Evolutionary conservation across 768 basidiomycete genomes (phyloP).

Genomic region (Russula sp.): DNA sequence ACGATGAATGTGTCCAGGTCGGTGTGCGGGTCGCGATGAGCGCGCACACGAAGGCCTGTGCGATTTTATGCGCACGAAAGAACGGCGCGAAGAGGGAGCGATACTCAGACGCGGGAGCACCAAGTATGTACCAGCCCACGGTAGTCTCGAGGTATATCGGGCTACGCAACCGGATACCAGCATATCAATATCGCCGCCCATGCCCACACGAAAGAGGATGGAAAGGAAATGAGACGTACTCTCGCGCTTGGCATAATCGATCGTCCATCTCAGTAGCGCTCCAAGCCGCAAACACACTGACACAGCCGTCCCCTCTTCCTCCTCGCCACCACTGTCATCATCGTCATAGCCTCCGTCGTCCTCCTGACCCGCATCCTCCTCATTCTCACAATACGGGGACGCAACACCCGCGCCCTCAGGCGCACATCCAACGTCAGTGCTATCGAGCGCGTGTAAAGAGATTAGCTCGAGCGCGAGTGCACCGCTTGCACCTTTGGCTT

Average conservation of each 20-base stretch:
- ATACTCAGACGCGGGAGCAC: conserved; percentile 11
- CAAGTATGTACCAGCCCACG: conserved; percentile 13
- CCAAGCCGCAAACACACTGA: conserved; percentile 43
- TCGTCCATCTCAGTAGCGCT: conserved; percentile 46
- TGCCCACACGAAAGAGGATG: conserved; percentile 1
- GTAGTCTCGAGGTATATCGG: conserved; percentile 55
- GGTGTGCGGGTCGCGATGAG: conserved; percentile 5
- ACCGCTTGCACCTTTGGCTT: not conserved
- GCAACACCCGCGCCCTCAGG: conserved; percentile 60
- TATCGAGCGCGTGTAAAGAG: conserved; percentile 44
- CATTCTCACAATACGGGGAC: conserved; percentile 43
- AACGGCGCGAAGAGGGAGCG: conserved; percentile 11
- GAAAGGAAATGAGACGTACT: conserved; percentile 44
- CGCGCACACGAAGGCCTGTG: conserved; percentile 18
- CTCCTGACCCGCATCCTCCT: conserved; percentile 36
- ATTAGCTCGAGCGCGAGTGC: conserved; percentile 44
- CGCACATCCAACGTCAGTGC: conserved; percentile 33
- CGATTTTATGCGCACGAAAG: conserved; percentile 20
- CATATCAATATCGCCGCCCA: conserved; percentile 14
- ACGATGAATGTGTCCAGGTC: not conserved
- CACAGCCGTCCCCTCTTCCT: conserved; percentile 32
- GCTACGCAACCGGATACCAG: conserved; percentile 38
- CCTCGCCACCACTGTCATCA: conserved; percentile 23
- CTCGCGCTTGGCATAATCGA: conserved; percentile 51
- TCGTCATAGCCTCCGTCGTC: conserved; percentile 36